Evolutionary conservation across 75 land plant species (phyloP), one percentile per base, ranked within the genome.

Genomic region (Pseudotsuga menziesii): DNA sequence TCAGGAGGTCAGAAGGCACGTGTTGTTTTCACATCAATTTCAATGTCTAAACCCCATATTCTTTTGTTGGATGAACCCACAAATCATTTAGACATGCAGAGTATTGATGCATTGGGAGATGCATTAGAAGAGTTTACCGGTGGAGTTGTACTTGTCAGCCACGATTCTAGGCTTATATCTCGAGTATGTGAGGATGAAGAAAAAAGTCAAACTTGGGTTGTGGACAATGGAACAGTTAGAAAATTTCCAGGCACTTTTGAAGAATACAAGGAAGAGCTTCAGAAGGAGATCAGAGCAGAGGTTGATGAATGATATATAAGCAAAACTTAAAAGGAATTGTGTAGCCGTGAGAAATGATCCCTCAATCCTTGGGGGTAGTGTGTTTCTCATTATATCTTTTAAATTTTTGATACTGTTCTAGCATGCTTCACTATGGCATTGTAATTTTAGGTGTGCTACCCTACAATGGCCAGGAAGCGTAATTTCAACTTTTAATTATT

Each of bases 21-120:
- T 35, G 98, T 96, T 58, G 98, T 96, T 35, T 96, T 96, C 76
- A 94, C 98, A 61, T 92, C 97, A 9, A 96, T 96, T 41, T 91
- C 94, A 14, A 96, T 96, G 98, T 88, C 97, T 22, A 97, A 93
- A 73, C 98, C 98, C 20, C 97, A 96, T 77, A 96, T 96, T 57
- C 79, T 96, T 71, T 78, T 96, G 54, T 81, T 96, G 66, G 99
- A 96, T 83, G 99, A 96, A 76, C 98, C 98, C 26, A 96, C 98
- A 62, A 96, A 96, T 85, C 98, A 96, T 76, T 77, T 94, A 74
- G 97, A 96, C 63, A 94, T 94, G 97, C 94, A 94, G 77, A 94
- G 97, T 73, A 94, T 96, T 75, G 98, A 96, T 86, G 97, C 98
- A 35, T 76, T 96, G 79, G 98, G 94, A 5, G 97, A 91, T 83